These are phyloP conservation scores for Diaporthe citrichinensis DNA, from an alignment of 2,329 filamentous ascomycete genomes.

Conservation along the genomic window DNA sequence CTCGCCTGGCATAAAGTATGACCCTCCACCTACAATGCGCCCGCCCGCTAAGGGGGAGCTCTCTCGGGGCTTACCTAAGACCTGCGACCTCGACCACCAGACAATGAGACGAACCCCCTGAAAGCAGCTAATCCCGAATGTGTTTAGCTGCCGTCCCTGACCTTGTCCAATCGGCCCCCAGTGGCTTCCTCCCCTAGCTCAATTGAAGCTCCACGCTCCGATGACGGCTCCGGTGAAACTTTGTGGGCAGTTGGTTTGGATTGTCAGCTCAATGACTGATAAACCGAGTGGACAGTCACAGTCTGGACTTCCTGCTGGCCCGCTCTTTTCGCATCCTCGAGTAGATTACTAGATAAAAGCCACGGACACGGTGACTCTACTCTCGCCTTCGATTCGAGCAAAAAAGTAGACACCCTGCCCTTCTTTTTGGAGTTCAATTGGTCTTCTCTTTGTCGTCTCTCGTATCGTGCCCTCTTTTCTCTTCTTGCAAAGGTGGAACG, in stretches of 20 bases:
- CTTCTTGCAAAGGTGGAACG: not conserved
- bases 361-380: slow-evolving; percentile 2
- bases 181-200: slow-evolving; percentile 3
- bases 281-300: not conserved
- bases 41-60: not conserved
- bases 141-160: slow-evolving; percentile 25
- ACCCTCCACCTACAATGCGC: not conserved
- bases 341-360: not conserved
- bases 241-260: slow-evolving; percentile 5
- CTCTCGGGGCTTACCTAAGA: slow-evolving; percentile 36
- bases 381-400: not conserved
- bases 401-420: not conserved
- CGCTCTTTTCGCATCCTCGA: slow-evolving; percentile 18
- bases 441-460: slow-evolving; percentile 8
- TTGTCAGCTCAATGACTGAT: slow-evolving; percentile 23
- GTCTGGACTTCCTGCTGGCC: not conserved
- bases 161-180: slow-evolving; percentile 27
- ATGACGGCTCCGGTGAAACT: slow-evolving; percentile 27
- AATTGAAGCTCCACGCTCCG: slow-evolving; percentile 30
- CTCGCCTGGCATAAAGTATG: not conserved
- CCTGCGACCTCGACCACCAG: not conserved
- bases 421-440: slow-evolving; percentile 20
- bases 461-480: not conserved
- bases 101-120: slow-evolving; percentile 6
- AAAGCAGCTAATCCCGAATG: slow-evolving; percentile 3